Conservation (phyloP, 768 basidiomycete genomes). For the Tubosaeta brunneosetosa region DNA sequence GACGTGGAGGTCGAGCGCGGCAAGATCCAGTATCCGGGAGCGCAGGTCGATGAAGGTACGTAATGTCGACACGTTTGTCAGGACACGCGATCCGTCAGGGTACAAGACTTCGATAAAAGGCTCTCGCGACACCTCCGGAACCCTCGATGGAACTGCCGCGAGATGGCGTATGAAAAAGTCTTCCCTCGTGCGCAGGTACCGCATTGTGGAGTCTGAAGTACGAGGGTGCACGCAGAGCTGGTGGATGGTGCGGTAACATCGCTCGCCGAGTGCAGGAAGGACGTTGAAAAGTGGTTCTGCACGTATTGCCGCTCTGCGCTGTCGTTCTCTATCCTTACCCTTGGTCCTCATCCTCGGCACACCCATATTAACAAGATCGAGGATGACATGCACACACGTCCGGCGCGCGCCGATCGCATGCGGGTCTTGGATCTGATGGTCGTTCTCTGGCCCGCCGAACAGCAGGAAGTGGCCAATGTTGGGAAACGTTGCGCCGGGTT, state of each 20-base stretch:
- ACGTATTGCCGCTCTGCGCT: slow-evolving; percentile 24
- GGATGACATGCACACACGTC: slow-evolving; percentile 76
- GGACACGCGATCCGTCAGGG: slow-evolving; percentile 62
- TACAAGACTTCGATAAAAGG: slow-evolving; percentile 59
- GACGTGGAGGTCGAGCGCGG: slow-evolving; percentile 84
- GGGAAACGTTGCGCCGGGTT: slow-evolving; percentile 57
- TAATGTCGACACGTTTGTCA: slow-evolving; percentile 63
- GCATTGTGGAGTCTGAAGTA: slow-evolving; percentile 75
- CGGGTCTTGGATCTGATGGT: slow-evolving; percentile 72
- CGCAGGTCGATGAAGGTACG: slow-evolving; percentile 77
- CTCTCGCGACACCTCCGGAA: slow-evolving; percentile 46
- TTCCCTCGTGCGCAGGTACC: slow-evolving; percentile 82
- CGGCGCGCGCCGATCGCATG: slow-evolving; percentile 63
- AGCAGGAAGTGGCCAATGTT: slow-evolving; percentile 87
- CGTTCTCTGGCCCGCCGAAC: slow-evolving; percentile 58
- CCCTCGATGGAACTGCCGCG: slow-evolving; percentile 64
- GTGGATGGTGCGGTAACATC: slow-evolving; percentile 76
- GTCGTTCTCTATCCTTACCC: slow-evolving; percentile 35
- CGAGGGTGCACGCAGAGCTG: slow-evolving; percentile 84
- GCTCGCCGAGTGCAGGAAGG: slow-evolving; percentile 78
- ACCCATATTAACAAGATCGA: slow-evolving; percentile 71
- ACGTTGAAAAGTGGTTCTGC: slow-evolving; percentile 53
- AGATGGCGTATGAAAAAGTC: slow-evolving; percentile 88
- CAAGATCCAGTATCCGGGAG: slow-evolving; percentile 79
- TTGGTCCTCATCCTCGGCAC: slow-evolving; percentile 51